Conservation (phyloP, 345 rosid species). For the Melaleuca quinquenervia region DNA sequence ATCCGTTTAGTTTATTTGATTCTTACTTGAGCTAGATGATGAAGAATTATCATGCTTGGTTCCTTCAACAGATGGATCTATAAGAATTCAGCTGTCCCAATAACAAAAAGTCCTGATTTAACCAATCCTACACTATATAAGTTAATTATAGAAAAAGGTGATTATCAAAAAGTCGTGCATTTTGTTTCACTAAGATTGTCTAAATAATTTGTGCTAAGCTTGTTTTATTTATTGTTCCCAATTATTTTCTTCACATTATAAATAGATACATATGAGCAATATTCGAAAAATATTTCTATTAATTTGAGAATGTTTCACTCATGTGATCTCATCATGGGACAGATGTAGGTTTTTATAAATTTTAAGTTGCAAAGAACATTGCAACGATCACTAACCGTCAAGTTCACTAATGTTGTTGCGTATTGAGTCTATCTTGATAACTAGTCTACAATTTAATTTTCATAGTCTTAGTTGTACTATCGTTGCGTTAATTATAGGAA, state of each 20-base stretch:
- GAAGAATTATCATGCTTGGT: too few relatives aligned
- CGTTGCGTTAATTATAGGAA: neutral
- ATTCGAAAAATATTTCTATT: neutral
- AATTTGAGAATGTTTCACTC: neutral
- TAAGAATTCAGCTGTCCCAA: too few relatives aligned
- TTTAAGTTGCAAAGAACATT: neutral
- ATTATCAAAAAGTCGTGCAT: neutral
- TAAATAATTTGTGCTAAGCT: neutral
- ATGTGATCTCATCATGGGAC: neutral
- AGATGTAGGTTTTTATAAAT: neutral
- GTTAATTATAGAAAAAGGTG: neutral
- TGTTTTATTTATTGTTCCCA: neutral
- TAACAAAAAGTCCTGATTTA: too few relatives aligned
- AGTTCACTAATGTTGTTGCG: too few relatives aligned
- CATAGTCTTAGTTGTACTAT: neutral
- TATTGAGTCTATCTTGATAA: neutral
- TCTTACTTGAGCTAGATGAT: too few relatives aligned
- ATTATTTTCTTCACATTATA: neutral
- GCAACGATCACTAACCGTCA: neutral
- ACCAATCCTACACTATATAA: neutral
- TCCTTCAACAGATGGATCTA: too few relatives aligned
- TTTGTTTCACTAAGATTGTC: neutral
- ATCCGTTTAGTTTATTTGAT: too few relatives aligned
- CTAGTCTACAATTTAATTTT: neutral
- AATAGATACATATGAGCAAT: neutral